A percentile compares a stretch with the other conserved stretches of the same genome.
phyloP scores from a whole-genome alignment of 108 stramenopile genomes.

The Skeletonema tropicum region DNA sequence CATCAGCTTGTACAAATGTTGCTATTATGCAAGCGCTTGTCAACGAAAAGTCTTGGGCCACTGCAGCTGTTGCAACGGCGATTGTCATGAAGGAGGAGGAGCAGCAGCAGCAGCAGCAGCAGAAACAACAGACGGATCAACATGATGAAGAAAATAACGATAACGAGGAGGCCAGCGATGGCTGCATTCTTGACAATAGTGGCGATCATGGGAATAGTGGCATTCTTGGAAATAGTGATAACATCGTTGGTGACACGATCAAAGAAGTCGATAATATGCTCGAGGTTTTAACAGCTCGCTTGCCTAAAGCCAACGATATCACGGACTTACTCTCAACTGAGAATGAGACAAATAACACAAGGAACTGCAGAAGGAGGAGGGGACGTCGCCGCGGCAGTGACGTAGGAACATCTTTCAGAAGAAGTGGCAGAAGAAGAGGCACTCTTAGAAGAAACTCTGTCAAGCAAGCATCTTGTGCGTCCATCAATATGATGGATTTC shows the following conservation, averaged over 20 bases:
- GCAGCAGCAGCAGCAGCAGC: background rate
- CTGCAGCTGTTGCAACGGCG: conserved; percentile 2
- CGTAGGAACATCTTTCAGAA: background rate
- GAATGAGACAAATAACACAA: background rate
- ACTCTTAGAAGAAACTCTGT: background rate
- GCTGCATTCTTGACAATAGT: background rate
- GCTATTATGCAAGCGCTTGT: conserved; percentile 22
- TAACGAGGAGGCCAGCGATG: background rate
- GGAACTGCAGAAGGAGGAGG: background rate
- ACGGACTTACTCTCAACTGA: background rate
- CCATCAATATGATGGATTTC: conserved; percentile 18
- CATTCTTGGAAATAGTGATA: too few species aligned
- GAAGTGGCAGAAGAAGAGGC: background rate
- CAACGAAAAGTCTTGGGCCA: background rate
- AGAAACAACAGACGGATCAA: background rate
- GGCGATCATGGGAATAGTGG: background rate
- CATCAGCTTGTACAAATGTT: conserved; percentile 23
- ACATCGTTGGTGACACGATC: too few species aligned
- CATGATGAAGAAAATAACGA: background rate
- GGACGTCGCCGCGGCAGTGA: background rate
- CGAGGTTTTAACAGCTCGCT: background rate
- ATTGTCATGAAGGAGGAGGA: background rate
- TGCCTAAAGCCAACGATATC: background rate
- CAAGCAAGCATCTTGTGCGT: background rate
- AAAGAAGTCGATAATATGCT: too few species aligned